Evolutionary conservation across 2,329 filamentous ascomycete species (phyloP).

Genomic region (Penicillium sclerotiorum): DNA sequence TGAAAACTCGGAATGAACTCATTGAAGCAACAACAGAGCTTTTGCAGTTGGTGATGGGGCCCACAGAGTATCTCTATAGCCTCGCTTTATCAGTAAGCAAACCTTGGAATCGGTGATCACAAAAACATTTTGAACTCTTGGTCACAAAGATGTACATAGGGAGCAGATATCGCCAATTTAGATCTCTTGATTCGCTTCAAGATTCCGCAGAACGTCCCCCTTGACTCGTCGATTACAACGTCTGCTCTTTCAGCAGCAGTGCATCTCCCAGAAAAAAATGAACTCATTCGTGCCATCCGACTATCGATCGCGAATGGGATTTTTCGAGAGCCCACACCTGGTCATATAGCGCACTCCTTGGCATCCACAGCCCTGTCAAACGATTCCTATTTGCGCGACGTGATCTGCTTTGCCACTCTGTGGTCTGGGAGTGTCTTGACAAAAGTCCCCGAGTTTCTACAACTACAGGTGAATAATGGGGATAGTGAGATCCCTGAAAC

Average conservation of each 20-base stretch:
- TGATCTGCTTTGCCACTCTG: background rate
- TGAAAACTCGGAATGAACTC: background rate
- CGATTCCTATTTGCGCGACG: background rate
- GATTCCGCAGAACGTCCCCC: background rate
- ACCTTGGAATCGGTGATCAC: no score
- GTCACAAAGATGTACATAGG: background rate
- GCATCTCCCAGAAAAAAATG: background rate
- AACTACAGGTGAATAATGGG: background rate
- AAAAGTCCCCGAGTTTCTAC: background rate
- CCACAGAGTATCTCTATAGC: background rate
- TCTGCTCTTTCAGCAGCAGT: background rate
- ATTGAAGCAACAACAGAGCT: background rate
- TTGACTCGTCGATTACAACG: background rate
- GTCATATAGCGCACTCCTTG: background rate
- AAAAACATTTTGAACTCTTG: background rate
- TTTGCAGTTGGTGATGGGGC: background rate
- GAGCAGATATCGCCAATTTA: background rate
- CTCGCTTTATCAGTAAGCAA: background rate
- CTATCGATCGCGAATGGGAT: constrained; percentile 4
- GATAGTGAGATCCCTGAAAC: background rate
- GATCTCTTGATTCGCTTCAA: background rate
- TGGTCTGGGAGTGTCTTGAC: background rate
- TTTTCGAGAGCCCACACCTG: constrained; percentile 1
- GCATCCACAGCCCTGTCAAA: background rate
- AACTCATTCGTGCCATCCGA: background rate